Evolutionary conservation across 148 eudicot species (phyloP).

Genomic region (Camellia lanceoleosa): DNA sequence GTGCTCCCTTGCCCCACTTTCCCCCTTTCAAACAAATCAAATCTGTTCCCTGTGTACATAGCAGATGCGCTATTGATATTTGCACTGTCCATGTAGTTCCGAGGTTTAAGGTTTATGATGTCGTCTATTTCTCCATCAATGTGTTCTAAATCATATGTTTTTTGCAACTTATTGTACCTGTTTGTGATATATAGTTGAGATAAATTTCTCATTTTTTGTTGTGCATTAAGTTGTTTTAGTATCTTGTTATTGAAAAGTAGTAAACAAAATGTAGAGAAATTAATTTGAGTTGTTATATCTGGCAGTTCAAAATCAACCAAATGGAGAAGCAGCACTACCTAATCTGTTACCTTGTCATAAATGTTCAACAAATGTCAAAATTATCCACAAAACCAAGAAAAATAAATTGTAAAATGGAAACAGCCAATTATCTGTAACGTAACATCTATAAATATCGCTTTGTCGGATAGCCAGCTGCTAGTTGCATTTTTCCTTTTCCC

Average conservation of each 20-base stretch:
- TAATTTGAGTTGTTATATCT: no score
- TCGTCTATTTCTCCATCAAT: background rate
- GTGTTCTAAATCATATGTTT: background rate
- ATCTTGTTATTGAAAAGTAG: no score
- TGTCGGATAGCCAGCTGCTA: background rate
- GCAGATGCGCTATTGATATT: background rate
- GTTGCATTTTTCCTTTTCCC: background rate
- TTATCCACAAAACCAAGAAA: background rate
- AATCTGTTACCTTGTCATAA: no score
- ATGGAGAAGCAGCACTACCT: background rate
- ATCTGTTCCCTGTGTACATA: background rate
- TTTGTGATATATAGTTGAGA: background rate
- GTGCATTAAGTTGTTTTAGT: no score
- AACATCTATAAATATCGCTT: background rate
- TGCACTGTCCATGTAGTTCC: background rate
- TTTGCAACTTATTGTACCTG: background rate
- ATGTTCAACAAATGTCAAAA: background rate
- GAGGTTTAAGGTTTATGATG: background rate
- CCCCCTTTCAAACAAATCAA: background rate
- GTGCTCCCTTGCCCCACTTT: slow-evolving; percentile 1
- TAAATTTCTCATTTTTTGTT: no score
- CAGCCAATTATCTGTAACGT: background rate
- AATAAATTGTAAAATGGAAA: background rate
- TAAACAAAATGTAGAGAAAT: no score
- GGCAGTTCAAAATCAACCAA: no score